Evolutionary conservation across 345 rosid genomes (phyloP), one percentile per base, ranked within the genome.

Genomic region (Eucalyptus decipiens): DNA sequence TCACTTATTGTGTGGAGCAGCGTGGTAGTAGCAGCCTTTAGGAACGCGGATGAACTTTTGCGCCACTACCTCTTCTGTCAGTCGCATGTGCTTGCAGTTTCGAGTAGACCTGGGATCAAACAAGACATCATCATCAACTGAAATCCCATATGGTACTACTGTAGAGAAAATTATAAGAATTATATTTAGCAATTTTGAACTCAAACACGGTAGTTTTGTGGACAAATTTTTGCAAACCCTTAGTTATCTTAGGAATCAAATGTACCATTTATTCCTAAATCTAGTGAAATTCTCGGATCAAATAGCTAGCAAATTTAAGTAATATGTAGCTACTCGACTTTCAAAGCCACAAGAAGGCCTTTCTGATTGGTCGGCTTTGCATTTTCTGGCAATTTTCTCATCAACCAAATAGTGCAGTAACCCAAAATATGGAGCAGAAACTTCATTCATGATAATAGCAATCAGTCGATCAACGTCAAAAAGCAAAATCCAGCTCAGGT

Each of bases 1-100:
- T 98, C 97, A 11, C 98, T 98, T 86, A 98, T 98, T 37, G 99
- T 97, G 91, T 98, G 99, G 89, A 98, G 95, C 93, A 98, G 62
- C 58, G 97, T 98, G 23, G 99, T 97, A 56, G 99, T 97, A 86
- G 99, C 97, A 89, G 97, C 96, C 92, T 97, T 98, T 65, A 98
- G 98, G 92, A 98, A 98, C 30, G 99, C 98, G 32, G 98, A 98
- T 16, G 99, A 96, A 92, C 96, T 96, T 92, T 98, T 17, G 94
- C 92, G 3, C 94, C 96, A 89, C 94, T 94, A 86, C 99, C 98
- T 87, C 95, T 95, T 90, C 95, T 94, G 42, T 96, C 94, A 91
- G 94, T 97, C 30, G 96, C 98, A 90, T 97, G 97, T 11, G 96
- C 95, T 91, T 96, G 98, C 69, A 98, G 96, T 90, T 98, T 95